These are phyloP conservation scores for Claviceps pazoutovae DNA, from an alignment of 2,329 filamentous ascomycete species.

Conservation along the genomic window DNA sequence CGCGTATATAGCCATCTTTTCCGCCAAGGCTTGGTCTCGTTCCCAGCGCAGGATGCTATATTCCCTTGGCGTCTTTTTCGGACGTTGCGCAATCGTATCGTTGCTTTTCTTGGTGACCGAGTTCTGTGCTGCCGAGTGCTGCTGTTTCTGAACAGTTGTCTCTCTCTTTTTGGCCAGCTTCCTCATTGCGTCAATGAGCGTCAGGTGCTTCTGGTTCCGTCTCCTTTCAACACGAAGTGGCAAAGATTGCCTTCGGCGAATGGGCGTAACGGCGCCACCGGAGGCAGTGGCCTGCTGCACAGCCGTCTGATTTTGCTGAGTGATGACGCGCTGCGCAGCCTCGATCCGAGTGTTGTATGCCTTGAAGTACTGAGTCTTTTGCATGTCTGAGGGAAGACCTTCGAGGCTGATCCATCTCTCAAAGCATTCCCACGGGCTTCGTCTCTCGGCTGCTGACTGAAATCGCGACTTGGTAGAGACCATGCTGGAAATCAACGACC, in stretches of 20 bases:
- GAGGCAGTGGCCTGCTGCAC: constrained; percentile 35
- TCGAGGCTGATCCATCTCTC: constrained; percentile 91
- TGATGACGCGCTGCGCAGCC: constrained; percentile 40
- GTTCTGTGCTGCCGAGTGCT: constrained; percentile 64
- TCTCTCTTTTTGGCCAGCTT: constrained; percentile 93
- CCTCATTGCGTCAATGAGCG: constrained; percentile 84
- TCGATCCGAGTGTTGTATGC: constrained; percentile 49
- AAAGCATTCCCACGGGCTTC: constrained; percentile 97
- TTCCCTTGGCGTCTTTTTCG: constrained; percentile 68
- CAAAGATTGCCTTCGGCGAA: constrained; percentile 56
- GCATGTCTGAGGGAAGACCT: constrained; percentile 82
- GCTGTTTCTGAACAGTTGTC: constrained; percentile 70
- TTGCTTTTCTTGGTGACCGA: constrained; percentile 72
- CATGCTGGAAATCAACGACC: constrained; percentile 82
- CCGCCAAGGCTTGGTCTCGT: constrained; percentile 55
- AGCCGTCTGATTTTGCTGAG: constrained; percentile 37
- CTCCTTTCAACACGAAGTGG: constrained; percentile 78
- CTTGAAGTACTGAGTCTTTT: constrained; percentile 91
- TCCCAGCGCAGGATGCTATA: constrained; percentile 85
- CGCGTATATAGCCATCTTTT: constrained; percentile 41
- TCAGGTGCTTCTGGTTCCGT: constrained; percentile 73
- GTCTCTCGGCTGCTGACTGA: constrained; percentile 72
- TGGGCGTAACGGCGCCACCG: constrained; percentile 21
- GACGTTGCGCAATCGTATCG: constrained; percentile 40
- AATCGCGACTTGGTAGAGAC: constrained; percentile 62